A percentile compares a stretch with the other conserved stretches of the same genome.
Evolutionary conservation across 2,329 filamentous ascomycete species (phyloP).

Genomic region (Monosporascus cannonballus): DNA sequence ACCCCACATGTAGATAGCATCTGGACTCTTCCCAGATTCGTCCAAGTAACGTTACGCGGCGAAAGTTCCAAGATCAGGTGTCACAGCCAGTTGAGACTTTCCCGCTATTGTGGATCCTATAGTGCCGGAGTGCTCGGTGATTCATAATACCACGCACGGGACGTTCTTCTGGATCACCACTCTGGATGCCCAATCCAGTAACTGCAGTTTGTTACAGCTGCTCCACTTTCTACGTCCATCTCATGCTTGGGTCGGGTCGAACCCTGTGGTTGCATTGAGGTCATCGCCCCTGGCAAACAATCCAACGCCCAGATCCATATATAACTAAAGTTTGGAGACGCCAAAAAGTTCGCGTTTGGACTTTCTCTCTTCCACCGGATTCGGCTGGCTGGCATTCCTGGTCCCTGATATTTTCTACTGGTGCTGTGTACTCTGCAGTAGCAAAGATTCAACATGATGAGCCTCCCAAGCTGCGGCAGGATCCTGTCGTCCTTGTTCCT

Average conservation of each 20-base stretch:
- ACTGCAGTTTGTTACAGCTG: background rate
- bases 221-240: background rate
- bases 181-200: background rate
- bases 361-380: background rate
- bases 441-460: constrained; percentile 10
- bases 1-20: no score
- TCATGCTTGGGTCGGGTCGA: background rate
- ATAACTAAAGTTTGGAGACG: background rate
- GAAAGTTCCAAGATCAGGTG: background rate
- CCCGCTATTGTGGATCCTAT: background rate
- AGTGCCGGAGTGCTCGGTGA: background rate
- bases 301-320: background rate
- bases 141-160: background rate
- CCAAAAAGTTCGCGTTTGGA: background rate
- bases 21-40: no score
- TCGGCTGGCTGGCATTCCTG: constrained; percentile 1
- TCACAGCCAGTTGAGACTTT: background rate
- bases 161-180: background rate
- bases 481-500: constrained; percentile 29
- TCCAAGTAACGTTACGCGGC: background rate
- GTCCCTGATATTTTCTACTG: constrained; percentile 5
- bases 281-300: background rate
- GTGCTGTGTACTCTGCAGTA: constrained; percentile 6
- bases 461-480: constrained; percentile 8
- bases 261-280: background rate